Evolutionary conservation across 2,329 filamentous ascomycete genomes (phyloP), one percentile per base, ranked within the genome.

Genomic region (Bipolaris zeicola): DNA sequence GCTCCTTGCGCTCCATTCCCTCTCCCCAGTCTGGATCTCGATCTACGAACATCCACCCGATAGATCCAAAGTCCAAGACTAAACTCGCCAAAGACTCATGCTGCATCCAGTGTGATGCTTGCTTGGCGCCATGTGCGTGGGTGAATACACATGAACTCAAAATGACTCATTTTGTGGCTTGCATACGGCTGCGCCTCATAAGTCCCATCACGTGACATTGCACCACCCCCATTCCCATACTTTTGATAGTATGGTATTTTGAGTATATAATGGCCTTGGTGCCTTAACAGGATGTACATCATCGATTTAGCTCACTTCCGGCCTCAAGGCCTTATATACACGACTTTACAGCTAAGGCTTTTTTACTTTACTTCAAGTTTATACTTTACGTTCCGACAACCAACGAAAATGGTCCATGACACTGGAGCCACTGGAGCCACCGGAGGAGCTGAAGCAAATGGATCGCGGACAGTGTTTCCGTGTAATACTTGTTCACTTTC

Each of bases 401-500:
- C 28, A 18, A 14, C 6, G 10, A 44, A 38, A 4, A 55, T 55
- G 52, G 33, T 33, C 10, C 7, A 38, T n/a, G 20, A 28, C 7
- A 24, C 46, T 11, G 52, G 28, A 11, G 28, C 28, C 10, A 31
- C 28, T 31, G 28, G 28, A 14, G 28, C 45, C 18, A 33, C 39
- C 7, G 52, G 26, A 10, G 26, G 6, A 26, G 6, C 10, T 11
- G 26, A 20, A 14, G 6, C 45, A 24, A 33, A 33, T 11, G 39
- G 22, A 14, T 2, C 10, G 10, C 46, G 46, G 24, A 55, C 38
- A 28, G 18, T 13, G 4, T 55, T 55, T 24, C 52, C 46, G 10
- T 55, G 52, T 6, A 50, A 51, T 24, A 28, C 46, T 10, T 51
- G 46, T 37, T 55, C 39, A 16, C 38, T 55, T 44, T 44, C 39